These are phyloP conservation scores for Lagenidium sp. DNA, from an alignment of 352 stramenopile genomes.

Conservation along the genomic window DNA sequence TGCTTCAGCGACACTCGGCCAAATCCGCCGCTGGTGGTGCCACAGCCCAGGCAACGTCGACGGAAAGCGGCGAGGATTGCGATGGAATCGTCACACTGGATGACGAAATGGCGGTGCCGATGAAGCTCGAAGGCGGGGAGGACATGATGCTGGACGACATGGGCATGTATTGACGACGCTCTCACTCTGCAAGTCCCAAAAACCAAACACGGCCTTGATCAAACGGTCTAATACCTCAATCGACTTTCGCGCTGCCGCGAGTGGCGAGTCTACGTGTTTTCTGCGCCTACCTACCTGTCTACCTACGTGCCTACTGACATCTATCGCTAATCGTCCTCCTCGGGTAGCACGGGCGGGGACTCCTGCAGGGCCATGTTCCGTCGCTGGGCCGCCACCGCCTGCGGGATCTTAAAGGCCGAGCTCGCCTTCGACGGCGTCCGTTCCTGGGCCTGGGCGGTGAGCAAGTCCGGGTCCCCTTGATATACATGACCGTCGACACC, in stretches of 20 bases:
- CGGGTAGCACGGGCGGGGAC: no score
- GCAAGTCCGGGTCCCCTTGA: slow-evolving; percentile 57
- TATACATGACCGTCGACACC: slow-evolving; percentile 80
- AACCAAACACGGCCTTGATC: no score
- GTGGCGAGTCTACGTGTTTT: no score
- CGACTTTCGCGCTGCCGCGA: no score
- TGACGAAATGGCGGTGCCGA: slow-evolving; percentile 53
- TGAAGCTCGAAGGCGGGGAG: slow-evolving; percentile 81
- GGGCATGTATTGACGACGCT: slow-evolving; percentile 75
- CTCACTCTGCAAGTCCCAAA: no score
- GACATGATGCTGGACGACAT: slow-evolving; percentile 83
- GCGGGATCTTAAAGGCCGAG: slow-evolving; percentile 30
- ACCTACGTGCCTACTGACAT: no score
- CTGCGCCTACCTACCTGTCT: no score
- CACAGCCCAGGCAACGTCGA: slow-evolving; percentile 2
- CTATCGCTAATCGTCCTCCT: no score
- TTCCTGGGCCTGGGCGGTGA: slow-evolving; percentile 37
- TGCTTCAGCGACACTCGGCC: slow-evolving; percentile 3
- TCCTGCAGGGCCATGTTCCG: slow-evolving; percentile 8
- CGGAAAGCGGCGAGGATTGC: slow-evolving; percentile 42
- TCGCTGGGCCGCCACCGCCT: slow-evolving; percentile 22
- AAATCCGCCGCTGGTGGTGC: background rate
- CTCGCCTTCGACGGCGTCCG: slow-evolving; percentile 26
- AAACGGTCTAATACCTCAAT: no score
- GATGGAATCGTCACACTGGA: slow-evolving; percentile 71